phyloP scores from a whole-genome alignment of 1,139 yeast genomes.

The Diutina mesorugosa region DNA sequence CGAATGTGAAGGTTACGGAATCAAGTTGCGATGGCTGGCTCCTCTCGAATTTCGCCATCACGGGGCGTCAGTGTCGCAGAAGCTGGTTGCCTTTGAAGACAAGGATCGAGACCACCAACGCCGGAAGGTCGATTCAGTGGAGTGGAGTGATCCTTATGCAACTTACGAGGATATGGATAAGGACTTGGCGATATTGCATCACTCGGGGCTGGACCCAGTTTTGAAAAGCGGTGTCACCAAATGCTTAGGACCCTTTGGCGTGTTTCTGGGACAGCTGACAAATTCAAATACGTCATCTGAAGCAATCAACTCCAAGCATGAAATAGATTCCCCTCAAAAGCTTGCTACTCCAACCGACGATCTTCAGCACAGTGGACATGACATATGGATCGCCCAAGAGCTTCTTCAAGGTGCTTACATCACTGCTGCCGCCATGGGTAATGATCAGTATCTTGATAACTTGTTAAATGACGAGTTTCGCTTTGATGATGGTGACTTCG shows the following conservation, averaged over 20 bases:
- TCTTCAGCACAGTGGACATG: neutral
- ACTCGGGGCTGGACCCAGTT: neutral
- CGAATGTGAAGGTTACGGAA: slow-evolving; percentile 71
- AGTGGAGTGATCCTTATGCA: slow-evolving; percentile 50
- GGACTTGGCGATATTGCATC: slow-evolving; percentile 49
- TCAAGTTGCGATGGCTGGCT: slow-evolving; percentile 66
- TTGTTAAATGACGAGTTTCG: neutral
- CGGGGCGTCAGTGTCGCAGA: slow-evolving; percentile 15
- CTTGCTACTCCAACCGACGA: neutral
- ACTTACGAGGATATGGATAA: slow-evolving; percentile 76
- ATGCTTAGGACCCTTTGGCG: slow-evolving; percentile 75
- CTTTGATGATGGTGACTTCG: neutral
- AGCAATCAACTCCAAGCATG: neutral
- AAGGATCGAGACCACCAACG: slow-evolving; percentile 33
- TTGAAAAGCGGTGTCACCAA: slow-evolving; percentile 22
- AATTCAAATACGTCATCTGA: neutral
- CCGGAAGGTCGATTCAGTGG: slow-evolving; percentile 65
- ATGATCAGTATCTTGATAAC: neutral
- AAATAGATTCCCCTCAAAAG: neutral
- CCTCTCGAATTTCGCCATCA: slow-evolving; percentile 34
- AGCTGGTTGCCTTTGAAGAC: slow-evolving; percentile 14
- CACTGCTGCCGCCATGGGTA: neutral
- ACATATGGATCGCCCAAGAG: slow-evolving; percentile 1
- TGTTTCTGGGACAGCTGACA: slow-evolving; percentile 22
- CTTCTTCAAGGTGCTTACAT: slow-evolving; percentile 1